Evolutionary conservation across 345 rosid genomes (phyloP).

Genomic region (Arabis hirsuta): DNA sequence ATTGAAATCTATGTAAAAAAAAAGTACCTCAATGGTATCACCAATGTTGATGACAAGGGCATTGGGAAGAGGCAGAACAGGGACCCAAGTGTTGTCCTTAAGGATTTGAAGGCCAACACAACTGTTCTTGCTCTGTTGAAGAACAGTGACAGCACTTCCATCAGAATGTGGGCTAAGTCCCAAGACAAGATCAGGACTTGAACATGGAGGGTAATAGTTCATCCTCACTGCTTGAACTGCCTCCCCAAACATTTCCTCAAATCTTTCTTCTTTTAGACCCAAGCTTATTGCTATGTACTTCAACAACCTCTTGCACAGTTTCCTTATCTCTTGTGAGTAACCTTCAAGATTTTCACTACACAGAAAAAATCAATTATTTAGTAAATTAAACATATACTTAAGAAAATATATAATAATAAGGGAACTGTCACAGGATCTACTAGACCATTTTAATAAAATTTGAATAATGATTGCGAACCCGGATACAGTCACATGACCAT

Average conservation of each 20-base stretch:
- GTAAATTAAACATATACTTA: not conserved
- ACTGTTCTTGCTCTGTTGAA: conserved; percentile 75
- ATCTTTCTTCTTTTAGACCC: conserved; percentile 57
- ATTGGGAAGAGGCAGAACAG: conserved; percentile 65
- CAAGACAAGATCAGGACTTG: conserved; percentile 92
- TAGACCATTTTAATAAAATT: not conserved
- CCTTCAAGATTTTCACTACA: conserved; percentile 68
- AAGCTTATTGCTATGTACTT: conserved; percentile 64
- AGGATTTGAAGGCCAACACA: conserved; percentile 85
- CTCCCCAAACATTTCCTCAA: conserved; percentile 78
- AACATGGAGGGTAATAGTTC: conserved; percentile 96
- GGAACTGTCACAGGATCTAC: conserved; percentile 13
- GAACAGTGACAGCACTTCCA: conserved; percentile 94
- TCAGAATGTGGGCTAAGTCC: conserved; percentile 98
- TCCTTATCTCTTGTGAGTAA: conserved; percentile 71
- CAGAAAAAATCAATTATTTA: not conserved
- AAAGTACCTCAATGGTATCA: conserved; percentile 75
- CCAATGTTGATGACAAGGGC: conserved; percentile 89
- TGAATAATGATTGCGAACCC: conserved; percentile 6
- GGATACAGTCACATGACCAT: conserved; percentile 1
- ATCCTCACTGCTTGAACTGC: conserved; percentile 95
- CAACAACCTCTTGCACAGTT: conserved; percentile 65
- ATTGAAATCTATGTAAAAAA: not conserved
- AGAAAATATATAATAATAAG: not conserved
- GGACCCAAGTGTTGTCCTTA: conserved; percentile 69